Evolutionary conservation across 1,284 basidiomycete genomes (phyloP).

Genomic region (Puccinia hordei): DNA sequence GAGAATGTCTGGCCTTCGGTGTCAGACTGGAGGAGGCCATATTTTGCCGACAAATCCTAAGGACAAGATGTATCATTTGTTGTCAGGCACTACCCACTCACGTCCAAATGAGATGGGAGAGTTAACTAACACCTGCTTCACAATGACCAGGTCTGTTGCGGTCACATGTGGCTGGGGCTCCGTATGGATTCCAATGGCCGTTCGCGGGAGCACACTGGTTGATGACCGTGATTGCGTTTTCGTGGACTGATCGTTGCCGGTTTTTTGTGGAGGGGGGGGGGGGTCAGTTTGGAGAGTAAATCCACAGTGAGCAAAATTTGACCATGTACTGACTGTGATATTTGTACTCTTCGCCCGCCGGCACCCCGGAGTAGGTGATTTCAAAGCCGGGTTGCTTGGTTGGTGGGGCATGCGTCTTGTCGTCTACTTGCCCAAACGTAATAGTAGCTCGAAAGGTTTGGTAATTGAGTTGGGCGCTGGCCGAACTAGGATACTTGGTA

Average conservation of each 20-base stretch:
- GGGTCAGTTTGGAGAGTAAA: background rate
- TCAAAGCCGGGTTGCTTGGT: background rate
- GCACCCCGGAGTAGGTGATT: background rate
- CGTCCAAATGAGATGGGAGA: background rate
- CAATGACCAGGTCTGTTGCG: background rate
- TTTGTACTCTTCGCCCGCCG: background rate
- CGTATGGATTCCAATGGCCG: background rate
- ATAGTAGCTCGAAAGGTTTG: background rate
- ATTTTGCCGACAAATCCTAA: background rate
- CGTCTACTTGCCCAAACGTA: background rate
- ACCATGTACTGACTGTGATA: background rate
- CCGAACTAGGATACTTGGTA: background rate
- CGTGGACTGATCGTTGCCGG: background rate
- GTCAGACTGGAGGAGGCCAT: too few species aligned
- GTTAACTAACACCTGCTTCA: background rate
- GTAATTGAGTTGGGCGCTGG: background rate
- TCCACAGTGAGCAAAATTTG: background rate
- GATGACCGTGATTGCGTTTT: background rate
- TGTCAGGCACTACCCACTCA: background rate
- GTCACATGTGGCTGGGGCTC: background rate
- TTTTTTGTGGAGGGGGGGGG: background rate
- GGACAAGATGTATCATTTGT: background rate
- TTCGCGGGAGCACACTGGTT: background rate
- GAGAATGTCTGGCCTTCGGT: background rate
- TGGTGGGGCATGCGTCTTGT: background rate